These are phyloP conservation scores for Tolypocladium album DNA, from an alignment of 2,329 filamentous ascomycete genomes.

Conservation along the genomic window DNA sequence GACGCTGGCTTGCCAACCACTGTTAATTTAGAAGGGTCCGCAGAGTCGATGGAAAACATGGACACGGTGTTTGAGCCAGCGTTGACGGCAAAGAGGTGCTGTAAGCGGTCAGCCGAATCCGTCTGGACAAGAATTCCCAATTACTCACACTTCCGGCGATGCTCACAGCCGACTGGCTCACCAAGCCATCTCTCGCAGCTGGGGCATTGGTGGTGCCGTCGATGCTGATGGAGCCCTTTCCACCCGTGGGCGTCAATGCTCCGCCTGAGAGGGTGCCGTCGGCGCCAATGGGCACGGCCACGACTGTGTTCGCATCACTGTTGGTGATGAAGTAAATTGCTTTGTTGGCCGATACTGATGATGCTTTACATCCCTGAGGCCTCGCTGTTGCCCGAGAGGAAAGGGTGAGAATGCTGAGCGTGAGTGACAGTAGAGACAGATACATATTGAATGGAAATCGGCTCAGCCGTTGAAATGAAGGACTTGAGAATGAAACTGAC, in stretches of 20 bases:
- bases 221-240: slow-evolving; percentile 31
- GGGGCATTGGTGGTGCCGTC: slow-evolving; percentile 23
- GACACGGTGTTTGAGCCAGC: slow-evolving; percentile 40
- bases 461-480: background rate
- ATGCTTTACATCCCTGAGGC: background rate
- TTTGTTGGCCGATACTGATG: slow-evolving; percentile 14
- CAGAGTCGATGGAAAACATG: slow-evolving; percentile 32
- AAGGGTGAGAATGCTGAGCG: background rate
- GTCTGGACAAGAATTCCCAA: background rate
- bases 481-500: background rate
- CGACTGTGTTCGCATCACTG: slow-evolving; percentile 33
- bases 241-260: slow-evolving; percentile 32
- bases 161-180: slow-evolving; percentile 38
- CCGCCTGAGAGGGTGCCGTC: slow-evolving; percentile 36
- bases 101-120: background rate
- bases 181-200: slow-evolving; percentile 37
- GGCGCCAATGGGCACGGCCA: slow-evolving; percentile 34
- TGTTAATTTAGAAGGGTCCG: slow-evolving; percentile 31
- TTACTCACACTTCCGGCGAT: slow-evolving; percentile 37
- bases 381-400: background rate
- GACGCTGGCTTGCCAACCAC: slow-evolving; percentile 29
- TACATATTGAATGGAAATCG: background rate
- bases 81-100: slow-evolving; percentile 44
- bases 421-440: background rate
- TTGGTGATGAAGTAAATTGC: slow-evolving; percentile 49